phyloP scores from a whole-genome alignment of 2,329 filamentous ascomycete genomes.

The Pseudogymnoascus sp. region DNA sequence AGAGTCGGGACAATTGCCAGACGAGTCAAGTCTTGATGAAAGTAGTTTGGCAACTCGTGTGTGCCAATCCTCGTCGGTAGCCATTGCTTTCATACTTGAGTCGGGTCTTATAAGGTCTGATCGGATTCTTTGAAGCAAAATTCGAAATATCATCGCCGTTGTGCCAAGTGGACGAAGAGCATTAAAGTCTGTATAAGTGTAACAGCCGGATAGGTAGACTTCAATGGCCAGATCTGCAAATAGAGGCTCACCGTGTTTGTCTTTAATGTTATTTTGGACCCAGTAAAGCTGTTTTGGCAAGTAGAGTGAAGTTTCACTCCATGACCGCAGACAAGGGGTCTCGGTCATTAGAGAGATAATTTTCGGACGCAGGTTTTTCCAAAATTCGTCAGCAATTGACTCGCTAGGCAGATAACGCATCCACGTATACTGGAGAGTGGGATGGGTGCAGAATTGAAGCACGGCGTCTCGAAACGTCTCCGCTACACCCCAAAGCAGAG shows the following conservation, averaged over 20 bases:
- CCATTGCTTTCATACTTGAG: neutral
- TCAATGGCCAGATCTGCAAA: conserved; percentile 11
- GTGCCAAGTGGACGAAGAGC: neutral
- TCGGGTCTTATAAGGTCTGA: neutral
- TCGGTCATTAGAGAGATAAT: neutral
- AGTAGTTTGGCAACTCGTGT: conserved; percentile 11
- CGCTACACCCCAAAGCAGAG: conserved; percentile 30
- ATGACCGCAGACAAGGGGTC: neutral
- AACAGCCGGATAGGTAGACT: conserved; percentile 10
- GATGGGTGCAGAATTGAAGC: conserved; percentile 31
- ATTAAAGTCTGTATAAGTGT: neutral
- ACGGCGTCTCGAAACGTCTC: conserved; percentile 33
- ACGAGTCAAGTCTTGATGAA: neutral
- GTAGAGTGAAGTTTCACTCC: neutral
- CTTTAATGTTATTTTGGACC: neutral
- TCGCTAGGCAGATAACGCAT: conserved; percentile 35
- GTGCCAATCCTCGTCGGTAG: conserved; percentile 13
- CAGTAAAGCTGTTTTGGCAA: neutral
- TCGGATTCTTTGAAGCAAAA: neutral
- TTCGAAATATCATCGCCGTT: neutral
- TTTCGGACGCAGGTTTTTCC: conserved; percentile 16
- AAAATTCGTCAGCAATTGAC: conserved; percentile 23
- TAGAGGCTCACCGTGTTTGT: conserved; percentile 10
- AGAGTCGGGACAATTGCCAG: neutral
- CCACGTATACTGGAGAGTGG: conserved; percentile 35